Base-by-base conservation (phyloP, 106 monocot genomes). In the Iris macrosiphon region DNA sequence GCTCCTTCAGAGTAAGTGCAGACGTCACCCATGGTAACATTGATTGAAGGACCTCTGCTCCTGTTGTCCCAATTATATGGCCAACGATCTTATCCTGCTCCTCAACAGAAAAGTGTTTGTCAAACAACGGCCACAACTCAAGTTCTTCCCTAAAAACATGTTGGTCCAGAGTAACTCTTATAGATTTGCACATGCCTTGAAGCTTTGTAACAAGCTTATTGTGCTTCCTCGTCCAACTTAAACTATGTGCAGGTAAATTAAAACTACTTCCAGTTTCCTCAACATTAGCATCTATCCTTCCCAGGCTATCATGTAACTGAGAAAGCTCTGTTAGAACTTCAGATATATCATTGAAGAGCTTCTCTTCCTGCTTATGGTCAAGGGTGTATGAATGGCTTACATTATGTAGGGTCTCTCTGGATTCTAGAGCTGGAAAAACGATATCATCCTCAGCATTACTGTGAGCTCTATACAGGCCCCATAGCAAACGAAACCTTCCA, bases 391-490 rank as follows among this genome's bases (percentile, higher is more conserved):
- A 91, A 38, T 91, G 91, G 54, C 98, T 99, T 25, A 99, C 98
- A 69, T 99, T 99, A 57, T 99, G 98, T 60, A 99, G 83, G 16
- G 91, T 65, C 60, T 99, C 98, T 74, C 71, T 91, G 16, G 98
- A 99, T 75, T 99, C 98, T 60, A 99, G 79, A 52, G 91, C 98
- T 25, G 98, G 98, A 55, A 99, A 99, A 54, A 99, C 91, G 65
- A 99, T 91, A 4, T 91, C 91, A 81, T 99, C 98, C 60, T 99
- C 98, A 41, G 98, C 98, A 80, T 91, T 99, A 67, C 98, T 99
- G 47, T 99, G 98, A 61, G 91, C 91, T 65, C 75, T 80, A 65
- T 99, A 99, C 7, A 99, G 60, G 20, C 98, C 98, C 87, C 91
- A 87, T 45, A 99, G 70, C 24, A 99, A 64, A 71, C 83, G 91